Conservation (phyloP, 2,329 filamentous ascomycete species). For the Alternaria brassicae region DNA sequence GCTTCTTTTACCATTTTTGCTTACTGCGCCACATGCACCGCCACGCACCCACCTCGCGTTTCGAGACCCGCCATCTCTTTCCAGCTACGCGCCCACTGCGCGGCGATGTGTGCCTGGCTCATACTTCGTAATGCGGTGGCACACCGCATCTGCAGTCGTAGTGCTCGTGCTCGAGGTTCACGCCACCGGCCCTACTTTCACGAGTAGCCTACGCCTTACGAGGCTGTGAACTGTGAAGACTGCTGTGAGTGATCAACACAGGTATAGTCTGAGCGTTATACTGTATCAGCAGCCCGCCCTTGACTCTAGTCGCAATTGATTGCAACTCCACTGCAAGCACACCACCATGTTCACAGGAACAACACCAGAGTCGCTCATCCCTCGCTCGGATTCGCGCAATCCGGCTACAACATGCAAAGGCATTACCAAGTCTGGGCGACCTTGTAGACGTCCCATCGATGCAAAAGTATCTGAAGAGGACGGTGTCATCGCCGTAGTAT, state of each 20-base stretch:
- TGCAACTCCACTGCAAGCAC: neutral
- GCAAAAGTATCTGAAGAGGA: conserved; percentile 52
- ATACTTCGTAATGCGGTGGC: conserved; percentile 23
- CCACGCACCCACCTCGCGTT: conserved; percentile 27
- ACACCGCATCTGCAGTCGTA: neutral
- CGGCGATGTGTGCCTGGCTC: conserved; percentile 15
- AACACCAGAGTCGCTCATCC: conserved; percentile 81
- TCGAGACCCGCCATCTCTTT: conserved; percentile 29
- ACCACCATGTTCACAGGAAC: conserved; percentile 42
- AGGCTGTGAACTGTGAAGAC: conserved; percentile 12
- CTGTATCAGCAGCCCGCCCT: neutral
- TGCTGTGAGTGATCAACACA: neutral
- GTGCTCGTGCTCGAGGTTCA: neutral
- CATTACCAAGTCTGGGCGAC: conserved; percentile 80
- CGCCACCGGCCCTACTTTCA: neutral
- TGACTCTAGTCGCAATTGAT: neutral
- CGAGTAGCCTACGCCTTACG: neutral
- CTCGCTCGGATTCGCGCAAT: conserved; percentile 83
- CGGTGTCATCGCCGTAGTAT: conserved; percentile 52
- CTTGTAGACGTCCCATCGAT: conserved; percentile 77
- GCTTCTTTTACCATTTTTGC: too few species aligned
- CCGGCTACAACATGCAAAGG: conserved; percentile 86
- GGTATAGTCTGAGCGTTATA: neutral
- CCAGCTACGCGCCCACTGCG: conserved; percentile 22
- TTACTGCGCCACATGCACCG: conserved; percentile 17